Evolutionary conservation across 1,139 yeast species (phyloP).

Genomic region (Candida glucosophila): DNA sequence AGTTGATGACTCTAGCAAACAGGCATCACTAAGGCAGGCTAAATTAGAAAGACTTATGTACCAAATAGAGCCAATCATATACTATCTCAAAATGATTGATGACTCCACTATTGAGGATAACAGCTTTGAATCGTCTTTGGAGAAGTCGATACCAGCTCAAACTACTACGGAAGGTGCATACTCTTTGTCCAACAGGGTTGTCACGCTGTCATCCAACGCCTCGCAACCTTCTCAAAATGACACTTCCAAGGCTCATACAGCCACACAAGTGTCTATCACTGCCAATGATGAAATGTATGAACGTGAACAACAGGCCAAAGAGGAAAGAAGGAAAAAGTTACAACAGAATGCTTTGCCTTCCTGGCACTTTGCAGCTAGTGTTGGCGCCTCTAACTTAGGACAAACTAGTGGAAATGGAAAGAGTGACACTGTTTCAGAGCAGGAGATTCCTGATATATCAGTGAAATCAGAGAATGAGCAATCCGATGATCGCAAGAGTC

Average conservation of each 20-base stretch:
- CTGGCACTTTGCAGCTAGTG: conserved; percentile 91
- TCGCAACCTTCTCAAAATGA: conserved; percentile 28
- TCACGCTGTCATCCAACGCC: conserved; percentile 21
- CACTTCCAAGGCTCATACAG: conserved; percentile 49
- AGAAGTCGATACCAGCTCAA: conserved; percentile 78
- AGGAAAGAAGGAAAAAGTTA: conserved; percentile 62
- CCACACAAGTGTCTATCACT: conserved; percentile 84
- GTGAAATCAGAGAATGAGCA: conserved; percentile 5
- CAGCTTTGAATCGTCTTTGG: conserved; percentile 72
- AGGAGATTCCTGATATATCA: conserved; percentile 1
- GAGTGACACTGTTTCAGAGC: conserved; percentile 5
- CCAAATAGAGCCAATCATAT: conserved; percentile 83
- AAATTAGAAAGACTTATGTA: conserved; percentile 77
- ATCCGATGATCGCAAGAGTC: conserved; percentile 3
- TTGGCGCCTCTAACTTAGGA: conserved; percentile 50
- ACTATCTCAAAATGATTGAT: conserved; percentile 76
- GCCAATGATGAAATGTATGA: conserved; percentile 79
- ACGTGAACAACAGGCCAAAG: conserved; percentile 57
- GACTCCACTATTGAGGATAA: conserved; percentile 81
- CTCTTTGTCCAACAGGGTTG: conserved; percentile 33
- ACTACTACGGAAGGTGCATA: conserved; percentile 59
- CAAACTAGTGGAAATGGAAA: conserved; percentile 39
- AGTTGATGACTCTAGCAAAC: conserved; percentile 85
- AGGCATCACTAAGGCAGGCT: conserved; percentile 75
- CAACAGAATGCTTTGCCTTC: conserved; percentile 93